Evolutionary conservation across 2,329 filamentous ascomycete species (phyloP), one percentile per base, ranked within the genome.

Genomic region (Exophiala calicioides): DNA sequence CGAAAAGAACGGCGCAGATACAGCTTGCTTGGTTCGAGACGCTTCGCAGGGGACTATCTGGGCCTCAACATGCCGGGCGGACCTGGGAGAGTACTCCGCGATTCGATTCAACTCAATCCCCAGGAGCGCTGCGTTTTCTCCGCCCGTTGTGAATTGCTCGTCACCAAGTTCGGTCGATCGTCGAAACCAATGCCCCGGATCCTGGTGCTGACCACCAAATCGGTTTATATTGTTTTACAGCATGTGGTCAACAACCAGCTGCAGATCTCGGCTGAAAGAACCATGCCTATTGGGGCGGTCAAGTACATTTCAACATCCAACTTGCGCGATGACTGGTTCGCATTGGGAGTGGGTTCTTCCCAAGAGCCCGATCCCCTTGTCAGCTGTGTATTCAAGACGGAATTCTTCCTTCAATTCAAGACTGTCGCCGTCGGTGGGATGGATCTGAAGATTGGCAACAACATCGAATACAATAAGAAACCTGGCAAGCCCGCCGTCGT

Each of bases 401-500:
- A 98, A 63, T 84, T 98, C 68, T 95, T 97, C 64, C 94, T 91
- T 0, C 90, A 96, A 55, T 83, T 98, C 72, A 82, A 85, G 63
- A 83, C 81, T 39, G 82, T 83, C 41, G 86, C 94, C 68, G 84
- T 86, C 3, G 88, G 86, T 6, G 84, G 87, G 7, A 80, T 95
- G 63, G 89, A 84, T 63, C 71, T 98, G 36, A 89, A 87, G 68
- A 85, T 97, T 53, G 81, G 75, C n/a, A 85, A 93, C 20, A 78
- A 72, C 4, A 90, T 98, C 58, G 88, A 95, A 65, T 98, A 95
- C 68, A 90, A 91, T 64, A 98, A 97, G 78, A 98, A 98, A 70
- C 93, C 93, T 1, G 88, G 88, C 44, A 98, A 98, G 73, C 79
- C 88, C 66, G 86, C 91, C 43, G 71, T 82, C 4, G 86, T 98